These are phyloP conservation scores for Cyberlindnera mississippiensis DNA, from an alignment of 805 yeast genomes.

Conservation along the genomic window DNA sequence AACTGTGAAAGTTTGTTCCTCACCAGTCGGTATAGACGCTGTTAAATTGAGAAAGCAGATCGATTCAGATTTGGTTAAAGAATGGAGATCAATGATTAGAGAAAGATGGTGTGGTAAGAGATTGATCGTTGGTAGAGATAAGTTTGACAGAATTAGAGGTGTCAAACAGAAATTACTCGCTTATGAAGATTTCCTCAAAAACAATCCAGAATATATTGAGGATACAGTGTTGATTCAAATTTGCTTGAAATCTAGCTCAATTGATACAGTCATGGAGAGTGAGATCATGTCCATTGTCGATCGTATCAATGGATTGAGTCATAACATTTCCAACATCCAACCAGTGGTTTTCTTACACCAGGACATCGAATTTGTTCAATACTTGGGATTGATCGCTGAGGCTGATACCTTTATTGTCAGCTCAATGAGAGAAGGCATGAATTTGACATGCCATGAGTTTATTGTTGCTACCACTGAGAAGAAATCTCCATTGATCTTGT, in stretches of 20 bases:
- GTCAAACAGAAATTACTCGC: slow-evolving; percentile 83
- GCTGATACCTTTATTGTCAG: slow-evolving; percentile 87
- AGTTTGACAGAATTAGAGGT: slow-evolving; percentile 83
- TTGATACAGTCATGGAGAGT: slow-evolving; percentile 61
- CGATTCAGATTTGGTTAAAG: slow-evolving; percentile 43
- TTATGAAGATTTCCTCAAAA: slow-evolving; percentile 69
- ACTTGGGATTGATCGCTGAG: slow-evolving; percentile 77
- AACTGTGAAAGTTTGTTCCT: slow-evolving; percentile 50
- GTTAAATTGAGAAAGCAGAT: slow-evolving; percentile 46
- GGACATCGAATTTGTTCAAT: slow-evolving; percentile 86
- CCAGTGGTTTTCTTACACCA: slow-evolving; percentile 87
- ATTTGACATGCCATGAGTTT: slow-evolving; percentile 92
- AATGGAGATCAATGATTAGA: slow-evolving; percentile 67
- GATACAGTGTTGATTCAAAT: slow-evolving; percentile 79
- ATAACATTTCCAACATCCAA: slow-evolving; percentile 66
- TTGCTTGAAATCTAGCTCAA: slow-evolving; percentile 50
- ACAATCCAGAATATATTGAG: slow-evolving; percentile 67
- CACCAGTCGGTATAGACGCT: slow-evolving; percentile 80
- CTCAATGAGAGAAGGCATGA: slow-evolving; percentile 95
- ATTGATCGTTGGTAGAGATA: slow-evolving; percentile 83
- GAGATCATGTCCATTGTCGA: slow-evolving; percentile 77
- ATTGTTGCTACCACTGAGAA: slow-evolving; percentile 66
- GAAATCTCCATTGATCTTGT: slow-evolving; percentile 77
- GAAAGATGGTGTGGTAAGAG: slow-evolving; percentile 73
- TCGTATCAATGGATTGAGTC: slow-evolving; percentile 74